These are phyloP conservation scores for Xylaria sp. DNA, from an alignment of 2,329 filamentous ascomycete genomes.

Conservation along the genomic window DNA sequence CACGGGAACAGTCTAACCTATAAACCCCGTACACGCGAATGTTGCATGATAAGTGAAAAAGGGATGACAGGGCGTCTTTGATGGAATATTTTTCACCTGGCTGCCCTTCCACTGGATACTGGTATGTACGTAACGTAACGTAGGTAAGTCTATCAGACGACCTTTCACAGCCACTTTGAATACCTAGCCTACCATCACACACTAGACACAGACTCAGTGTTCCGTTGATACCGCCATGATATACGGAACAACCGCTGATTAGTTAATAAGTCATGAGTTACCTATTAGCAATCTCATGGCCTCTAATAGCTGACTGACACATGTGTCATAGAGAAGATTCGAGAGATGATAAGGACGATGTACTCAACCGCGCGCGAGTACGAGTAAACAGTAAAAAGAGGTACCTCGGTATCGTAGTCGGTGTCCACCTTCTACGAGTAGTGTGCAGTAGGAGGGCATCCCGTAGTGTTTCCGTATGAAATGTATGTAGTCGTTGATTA, in stretches of 20 bases:
- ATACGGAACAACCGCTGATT: neutral
- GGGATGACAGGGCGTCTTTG: neutral
- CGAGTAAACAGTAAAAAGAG: neutral
- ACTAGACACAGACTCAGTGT: no score
- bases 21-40: neutral
- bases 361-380: no score
- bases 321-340: neutral
- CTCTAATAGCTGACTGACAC: neutral
- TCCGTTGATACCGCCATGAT: no score
- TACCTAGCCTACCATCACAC: no score
- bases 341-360: neutral
- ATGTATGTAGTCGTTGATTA: no score
- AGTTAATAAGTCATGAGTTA: neutral
- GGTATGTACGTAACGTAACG: no score
- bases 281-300: neutral
- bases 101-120: neutral
- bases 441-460: neutral
- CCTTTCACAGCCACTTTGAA: no score
- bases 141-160: no score
- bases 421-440: neutral
- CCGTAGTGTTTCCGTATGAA: no score
- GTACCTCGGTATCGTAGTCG: neutral
- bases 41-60: neutral
- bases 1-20: no score
- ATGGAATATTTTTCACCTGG: neutral